These are phyloP conservation scores for Apiotrichum domesticum DNA, from an alignment of 1,284 basidiomycete species.

Conservation along the genomic window DNA sequence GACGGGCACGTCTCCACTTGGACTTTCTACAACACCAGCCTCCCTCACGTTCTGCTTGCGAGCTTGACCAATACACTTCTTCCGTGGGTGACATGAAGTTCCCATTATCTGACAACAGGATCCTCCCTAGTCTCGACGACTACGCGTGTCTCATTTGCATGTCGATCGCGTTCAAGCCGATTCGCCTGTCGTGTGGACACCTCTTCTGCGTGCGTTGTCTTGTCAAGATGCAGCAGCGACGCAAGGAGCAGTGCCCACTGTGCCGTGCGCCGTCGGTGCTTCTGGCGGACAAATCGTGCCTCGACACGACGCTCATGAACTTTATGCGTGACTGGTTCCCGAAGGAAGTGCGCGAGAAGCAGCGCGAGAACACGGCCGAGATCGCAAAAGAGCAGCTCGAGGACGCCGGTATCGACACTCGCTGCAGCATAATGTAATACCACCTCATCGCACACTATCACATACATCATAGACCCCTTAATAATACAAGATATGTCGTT, in stretches of 20 bases:
- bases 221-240: constrained; percentile 87
- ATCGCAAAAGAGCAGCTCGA: constrained; percentile 63
- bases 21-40: constrained; percentile 52
- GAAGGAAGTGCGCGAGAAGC: constrained; percentile 69
- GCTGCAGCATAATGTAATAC: constrained; percentile 22
- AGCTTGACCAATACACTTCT: constrained; percentile 77
- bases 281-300: constrained; percentile 57
- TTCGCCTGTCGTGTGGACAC: constrained; percentile 76
- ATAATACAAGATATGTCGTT: too few species aligned
- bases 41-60: constrained; percentile 75
- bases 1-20: constrained; percentile 43
- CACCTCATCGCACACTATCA: too few species aligned
- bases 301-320: constrained; percentile 41
- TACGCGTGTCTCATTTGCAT: constrained; percentile 65
- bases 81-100: constrained; percentile 48
- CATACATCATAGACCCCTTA: too few species aligned
- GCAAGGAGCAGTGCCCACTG: constrained; percentile 74
- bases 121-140: constrained; percentile 58
- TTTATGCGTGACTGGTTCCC: constrained; percentile 95
- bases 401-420: constrained; percentile 55
- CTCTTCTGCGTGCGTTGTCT: constrained; percentile 89
- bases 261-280: constrained; percentile 73
- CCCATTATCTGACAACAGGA: constrained; percentile 17
- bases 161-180: constrained; percentile 79
- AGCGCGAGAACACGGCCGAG: constrained; percentile 70